Base-by-base conservation (phyloP, 2,329 filamentous ascomycete species). In the Verticillium alfalfae region DNA sequence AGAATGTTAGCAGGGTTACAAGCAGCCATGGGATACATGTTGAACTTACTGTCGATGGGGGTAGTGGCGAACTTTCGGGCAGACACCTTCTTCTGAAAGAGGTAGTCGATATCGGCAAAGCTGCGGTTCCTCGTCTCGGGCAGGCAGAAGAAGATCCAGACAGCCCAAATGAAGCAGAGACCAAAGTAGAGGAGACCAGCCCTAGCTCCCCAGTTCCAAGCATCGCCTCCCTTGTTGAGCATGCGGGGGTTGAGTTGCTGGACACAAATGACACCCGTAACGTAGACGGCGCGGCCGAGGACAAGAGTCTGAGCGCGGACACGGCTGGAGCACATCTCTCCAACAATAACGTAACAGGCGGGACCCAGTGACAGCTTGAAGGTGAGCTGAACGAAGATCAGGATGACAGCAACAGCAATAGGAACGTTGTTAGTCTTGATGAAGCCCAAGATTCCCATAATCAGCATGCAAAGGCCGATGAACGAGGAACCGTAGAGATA, bases 321-420 rank as follows among this genome's bases (percentile, higher is more conserved):
- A 13, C 79, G 72, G 2, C 73, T 75, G 0, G 79, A 80, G 0
- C 79, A 77, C 2, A 74, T 76, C 62, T 82, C 79, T 0, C 76
- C 71, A 0, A 79, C 81, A 63, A 81, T 72, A 8, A 74, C 71
- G 64, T 78, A 82, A 16, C 72, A 72, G 7, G 77, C 73, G 1
- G 79, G 79, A 1, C 79, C 80, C 9, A 81, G 69, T 0, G 78
- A 80, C 57, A 76, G 66, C 68, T 77, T 77, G 69, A 81, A 82
- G 18, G 73, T 68, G 58, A 77, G 70, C 4, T 75, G 74, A 57
- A 73, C 77, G 41, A 79, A 65, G 38, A 81, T 68, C 4, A 79
- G 66, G 57, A 78, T 67, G 34, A 67, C 70, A 10, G 70, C 79
- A n/a, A 75, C 73, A 0, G 70, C 71, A 63, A 75, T 75, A 34